These are phyloP conservation scores for Dionaea muscipula DNA, from an alignment of 179 eudicot species.

Conservation along the genomic window DNA sequence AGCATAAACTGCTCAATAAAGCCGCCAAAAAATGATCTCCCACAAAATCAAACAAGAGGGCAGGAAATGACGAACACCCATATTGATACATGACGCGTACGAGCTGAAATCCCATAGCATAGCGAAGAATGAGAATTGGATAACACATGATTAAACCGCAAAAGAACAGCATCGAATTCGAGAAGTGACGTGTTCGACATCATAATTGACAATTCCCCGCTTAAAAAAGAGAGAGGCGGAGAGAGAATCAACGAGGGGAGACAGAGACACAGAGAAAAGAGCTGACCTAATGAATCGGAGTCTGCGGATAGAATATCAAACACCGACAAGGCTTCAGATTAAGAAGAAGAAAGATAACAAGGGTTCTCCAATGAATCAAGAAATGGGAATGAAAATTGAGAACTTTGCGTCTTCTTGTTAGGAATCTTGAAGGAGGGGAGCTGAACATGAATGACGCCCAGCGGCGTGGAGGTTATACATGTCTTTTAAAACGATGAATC, in stretches of 20 bases:
- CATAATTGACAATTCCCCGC: neutral
- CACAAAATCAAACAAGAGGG: slow-evolving; percentile 1
- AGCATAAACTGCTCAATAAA: neutral
- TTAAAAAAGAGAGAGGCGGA: neutral
- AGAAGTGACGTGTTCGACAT: neutral
- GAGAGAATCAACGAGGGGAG: neutral
- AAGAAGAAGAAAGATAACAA: neutral
- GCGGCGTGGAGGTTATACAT: neutral
- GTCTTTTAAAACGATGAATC: slow-evolving; percentile 2
- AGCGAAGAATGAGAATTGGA: neutral
- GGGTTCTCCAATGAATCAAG: neutral
- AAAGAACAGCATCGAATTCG: neutral
- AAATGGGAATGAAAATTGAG: neutral
- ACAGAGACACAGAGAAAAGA: neutral
- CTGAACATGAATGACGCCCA: neutral
- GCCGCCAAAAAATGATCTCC: slow-evolving; percentile 1
- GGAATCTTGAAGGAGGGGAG: neutral
- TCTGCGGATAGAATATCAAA: neutral
- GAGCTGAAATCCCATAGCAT: slow-evolving; percentile 5
- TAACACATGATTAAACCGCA: neutral
- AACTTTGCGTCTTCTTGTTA: neutral
- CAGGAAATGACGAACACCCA: slow-evolving; percentile 1
- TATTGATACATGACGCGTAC: slow-evolving; percentile 6
- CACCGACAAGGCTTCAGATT: neutral
- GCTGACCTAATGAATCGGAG: neutral